A percentile compares a stretch with the other conserved stretches of the same genome.
Conservation (phyloP, 2,329 filamentous ascomycete species). For the Aspergillus sergii region DNA sequence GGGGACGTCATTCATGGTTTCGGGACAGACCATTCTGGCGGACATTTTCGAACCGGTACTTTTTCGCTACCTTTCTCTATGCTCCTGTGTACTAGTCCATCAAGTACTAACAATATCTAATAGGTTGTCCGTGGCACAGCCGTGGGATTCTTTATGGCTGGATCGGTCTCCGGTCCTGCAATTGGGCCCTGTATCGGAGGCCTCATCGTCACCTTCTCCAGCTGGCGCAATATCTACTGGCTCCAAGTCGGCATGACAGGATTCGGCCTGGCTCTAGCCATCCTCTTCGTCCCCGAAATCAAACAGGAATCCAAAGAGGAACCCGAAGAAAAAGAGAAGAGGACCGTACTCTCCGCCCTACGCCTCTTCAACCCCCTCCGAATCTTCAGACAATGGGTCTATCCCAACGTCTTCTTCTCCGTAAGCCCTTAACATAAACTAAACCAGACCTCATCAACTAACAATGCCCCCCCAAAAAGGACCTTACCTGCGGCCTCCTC, state of each 20-base stretch:
- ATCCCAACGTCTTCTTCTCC: conserved; percentile 68
- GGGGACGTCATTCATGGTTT: conserved; percentile 44
- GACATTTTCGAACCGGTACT: conserved; percentile 43
- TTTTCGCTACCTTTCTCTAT: background rate
- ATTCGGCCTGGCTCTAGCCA: conserved; percentile 59
- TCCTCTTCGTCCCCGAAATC: conserved; percentile 70
- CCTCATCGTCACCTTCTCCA: conserved; percentile 73
- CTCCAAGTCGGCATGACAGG: conserved; percentile 70
- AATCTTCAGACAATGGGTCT: conserved; percentile 62
- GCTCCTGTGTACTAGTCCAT: background rate
- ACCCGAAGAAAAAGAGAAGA: conserved; percentile 50
- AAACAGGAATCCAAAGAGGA: conserved; percentile 62
- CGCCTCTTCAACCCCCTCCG: conserved; percentile 64
- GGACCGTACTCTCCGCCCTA: conserved; percentile 38
- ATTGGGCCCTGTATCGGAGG: conserved; percentile 66
- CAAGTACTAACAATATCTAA: background rate
- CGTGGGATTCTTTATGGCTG: conserved; percentile 47
- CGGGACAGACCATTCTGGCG: conserved; percentile 42
- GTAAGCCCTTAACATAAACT: conserved; percentile 39
- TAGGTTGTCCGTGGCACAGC: conserved; percentile 47
- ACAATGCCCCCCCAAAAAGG: conserved; percentile 21
- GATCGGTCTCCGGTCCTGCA: conserved; percentile 47
- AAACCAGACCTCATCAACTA: background rate
- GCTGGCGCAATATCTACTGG: conserved; percentile 79
- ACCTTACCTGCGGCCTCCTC: conserved; percentile 48